Evolutionary conservation across 2,329 filamentous ascomycete species (phyloP).

Genomic region (Cytospora piceae): DNA sequence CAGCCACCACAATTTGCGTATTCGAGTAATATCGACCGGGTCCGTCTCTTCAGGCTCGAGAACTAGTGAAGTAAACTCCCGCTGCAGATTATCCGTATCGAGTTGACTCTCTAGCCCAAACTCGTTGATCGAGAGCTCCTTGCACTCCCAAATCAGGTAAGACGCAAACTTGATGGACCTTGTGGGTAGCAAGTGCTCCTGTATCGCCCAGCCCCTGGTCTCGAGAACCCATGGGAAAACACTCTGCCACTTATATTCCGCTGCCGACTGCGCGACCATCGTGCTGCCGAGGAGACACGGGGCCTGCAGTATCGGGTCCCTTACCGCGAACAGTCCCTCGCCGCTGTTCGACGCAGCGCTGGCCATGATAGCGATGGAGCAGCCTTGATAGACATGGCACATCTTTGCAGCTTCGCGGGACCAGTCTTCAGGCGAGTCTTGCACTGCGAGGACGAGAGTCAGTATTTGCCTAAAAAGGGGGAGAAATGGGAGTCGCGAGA

Average conservation of each 20-base stretch:
- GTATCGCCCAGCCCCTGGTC: slow-evolving; percentile 5
- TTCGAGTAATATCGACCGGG: neutral
- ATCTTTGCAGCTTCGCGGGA: neutral
- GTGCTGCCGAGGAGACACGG: neutral
- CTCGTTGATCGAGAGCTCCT: neutral
- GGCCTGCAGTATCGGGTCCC: neutral
- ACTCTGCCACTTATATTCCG: neutral
- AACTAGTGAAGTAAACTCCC: neutral
- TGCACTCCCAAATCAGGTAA: neutral
- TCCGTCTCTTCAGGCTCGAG: neutral
- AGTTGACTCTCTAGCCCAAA: neutral
- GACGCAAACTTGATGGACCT: neutral
- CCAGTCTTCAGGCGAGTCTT: slow-evolving; percentile 5
- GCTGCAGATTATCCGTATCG: neutral
- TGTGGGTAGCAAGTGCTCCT: neutral
- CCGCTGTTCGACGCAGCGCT: neutral
- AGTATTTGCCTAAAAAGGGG: no score
- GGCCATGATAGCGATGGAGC: neutral
- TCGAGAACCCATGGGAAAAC: neutral
- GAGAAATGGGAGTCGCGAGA: no score
- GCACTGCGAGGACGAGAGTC: neutral
- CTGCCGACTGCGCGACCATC: neutral
- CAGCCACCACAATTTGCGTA: neutral
- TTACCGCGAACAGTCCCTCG: neutral
- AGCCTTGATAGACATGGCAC: slow-evolving; percentile 6